Percentiles rank a stretch among this genome's conserved stretches.
These are phyloP conservation scores for Scheffersomyces quercinus DNA, from an alignment of 1,139 yeast genomes.

Conservation along the genomic window DNA sequence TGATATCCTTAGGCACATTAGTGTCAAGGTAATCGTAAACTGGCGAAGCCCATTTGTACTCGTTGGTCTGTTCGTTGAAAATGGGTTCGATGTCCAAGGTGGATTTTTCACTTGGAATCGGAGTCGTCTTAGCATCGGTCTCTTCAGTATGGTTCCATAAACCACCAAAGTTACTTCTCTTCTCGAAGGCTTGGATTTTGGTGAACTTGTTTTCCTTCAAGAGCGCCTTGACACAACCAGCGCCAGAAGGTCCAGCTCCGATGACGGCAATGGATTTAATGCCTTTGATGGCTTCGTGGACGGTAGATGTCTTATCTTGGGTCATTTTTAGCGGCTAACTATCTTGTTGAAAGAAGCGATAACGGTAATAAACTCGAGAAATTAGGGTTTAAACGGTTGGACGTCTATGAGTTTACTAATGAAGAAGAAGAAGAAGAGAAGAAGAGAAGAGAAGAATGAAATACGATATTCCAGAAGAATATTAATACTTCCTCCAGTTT, in stretches of 20 bases:
- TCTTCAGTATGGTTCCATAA: conserved; percentile 49
- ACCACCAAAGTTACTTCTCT: conserved; percentile 50
- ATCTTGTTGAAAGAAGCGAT: too few relatives aligned
- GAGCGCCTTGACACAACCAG: conserved; percentile 57
- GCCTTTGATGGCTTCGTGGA: not conserved
- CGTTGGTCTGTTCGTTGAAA: conserved; percentile 13
- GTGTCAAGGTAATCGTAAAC: conserved; percentile 57
- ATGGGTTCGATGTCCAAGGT: conserved; percentile 17
- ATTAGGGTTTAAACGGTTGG: too few relatives aligned
- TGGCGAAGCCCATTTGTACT: conserved; percentile 40
- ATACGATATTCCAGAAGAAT: too few relatives aligned
- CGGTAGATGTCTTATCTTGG: not conserved
- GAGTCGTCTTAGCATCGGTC: conserved; percentile 13
- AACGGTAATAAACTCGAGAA: too few relatives aligned
- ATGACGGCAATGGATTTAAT: conserved; percentile 46
- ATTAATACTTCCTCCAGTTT: too few relatives aligned
- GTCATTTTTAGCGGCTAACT: not conserved
- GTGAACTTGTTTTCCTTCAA: conserved; percentile 34
- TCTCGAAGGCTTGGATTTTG: conserved; percentile 49
- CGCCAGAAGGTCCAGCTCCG: conserved; percentile 74
- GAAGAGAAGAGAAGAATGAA: too few relatives aligned
- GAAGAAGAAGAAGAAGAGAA: too few relatives aligned
- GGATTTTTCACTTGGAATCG: conserved; percentile 22
- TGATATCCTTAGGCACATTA: conserved; percentile 57
- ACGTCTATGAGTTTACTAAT: too few relatives aligned